Evolutionary conservation across 169 alveolate genomes (phyloP), one percentile per base, ranked within the genome.

Genomic region (Theileria sp.): DNA sequence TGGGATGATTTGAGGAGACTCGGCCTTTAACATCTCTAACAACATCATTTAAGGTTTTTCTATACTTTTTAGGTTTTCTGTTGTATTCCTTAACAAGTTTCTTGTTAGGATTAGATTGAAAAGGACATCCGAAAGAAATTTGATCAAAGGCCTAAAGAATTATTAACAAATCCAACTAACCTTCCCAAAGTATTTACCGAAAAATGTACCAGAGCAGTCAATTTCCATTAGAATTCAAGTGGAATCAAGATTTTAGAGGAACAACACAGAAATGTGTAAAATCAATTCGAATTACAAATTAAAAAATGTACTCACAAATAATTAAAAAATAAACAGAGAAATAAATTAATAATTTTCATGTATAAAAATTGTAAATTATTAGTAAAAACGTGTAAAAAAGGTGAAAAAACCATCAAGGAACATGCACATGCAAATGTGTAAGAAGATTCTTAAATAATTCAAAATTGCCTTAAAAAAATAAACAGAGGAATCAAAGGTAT

Each of bases 201-300:
- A 44, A n/a, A 74, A 13, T 1, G 80, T 74, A 10, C 64, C 64
- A 74, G 75, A 30, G n/a, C 80, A 74, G 44, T 74, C 80, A 28
- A 74, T 74, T 60, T 74, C 80, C 80, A 74, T 74, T 0, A 51
- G 15, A 19, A 25, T n/a, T 69, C 36, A 36, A 3, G 12, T 8
- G 54, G 54, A 44, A 44, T 44, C 54, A 7, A 64, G 25, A 28
- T 30, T n/a, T 21, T 64, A 64, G 19, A 17, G n/a, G 3, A 30
- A 32, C 1, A 32, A 32, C 36, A 32, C 17, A 3, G 23, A 60
- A 28, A 60, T 60, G 68, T 60, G 68, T 60, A 60, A 26, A 28
- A 10, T 3, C 2, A 60, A 28, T 23, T 25, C 1, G 68, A 60
- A 9, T 12, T 0, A 60, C 10, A 60, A 12, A 28, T 60, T 8